Percentiles rank a stretch among this genome's conserved stretches.
phyloP scores from a whole-genome alignment of 2,329 filamentous ascomycete genomes.

The Geosmithia morbida region DNA sequence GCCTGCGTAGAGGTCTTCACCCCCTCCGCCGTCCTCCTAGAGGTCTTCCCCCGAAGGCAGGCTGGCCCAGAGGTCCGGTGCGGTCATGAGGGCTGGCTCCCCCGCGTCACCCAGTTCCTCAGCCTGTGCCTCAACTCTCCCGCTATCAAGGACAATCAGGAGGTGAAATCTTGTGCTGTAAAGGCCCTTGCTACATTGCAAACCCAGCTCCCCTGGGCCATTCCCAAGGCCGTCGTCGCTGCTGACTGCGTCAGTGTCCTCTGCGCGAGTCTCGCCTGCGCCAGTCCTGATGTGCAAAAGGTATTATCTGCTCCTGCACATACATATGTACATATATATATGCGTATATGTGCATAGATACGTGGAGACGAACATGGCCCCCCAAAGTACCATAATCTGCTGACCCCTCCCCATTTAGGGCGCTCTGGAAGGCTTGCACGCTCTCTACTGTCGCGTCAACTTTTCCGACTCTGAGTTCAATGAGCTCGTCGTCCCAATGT shows the following conservation, averaged over 20 bases:
- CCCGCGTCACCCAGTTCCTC: conserved; percentile 61
- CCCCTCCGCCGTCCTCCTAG: conserved; percentile 56
- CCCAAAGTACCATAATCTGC: conserved; percentile 1
- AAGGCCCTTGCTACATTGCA: conserved; percentile 67
- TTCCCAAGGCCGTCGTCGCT: conserved; percentile 64
- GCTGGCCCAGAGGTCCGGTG: conserved; percentile 54
- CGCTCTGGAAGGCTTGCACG: conserved; percentile 70
- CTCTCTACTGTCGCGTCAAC: conserved; percentile 61
- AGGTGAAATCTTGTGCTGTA: conserved; percentile 55
- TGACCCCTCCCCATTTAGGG: conserved; percentile 32
- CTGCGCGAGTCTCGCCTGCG: conserved; percentile 54
- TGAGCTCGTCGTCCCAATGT: conserved; percentile 67
- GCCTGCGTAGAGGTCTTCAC: conserved; percentile 92
- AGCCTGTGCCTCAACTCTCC: conserved; percentile 51
- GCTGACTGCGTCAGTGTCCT: conserved; percentile 57
- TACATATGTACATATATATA: too few relatives aligned
- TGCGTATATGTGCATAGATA: background rate
- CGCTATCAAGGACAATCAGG: conserved; percentile 47
- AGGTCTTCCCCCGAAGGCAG: conserved; percentile 63
- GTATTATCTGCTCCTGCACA: conserved; percentile 19
- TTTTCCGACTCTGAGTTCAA: conserved; percentile 68
- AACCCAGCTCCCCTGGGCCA: conserved; percentile 75
- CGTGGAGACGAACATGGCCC: background rate
- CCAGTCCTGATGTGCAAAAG: conserved; percentile 60
- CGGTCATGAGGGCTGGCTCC: conserved; percentile 78